phyloP scores from a whole-genome alignment of 352 stramenopile genomes.

The Globisporangium uncinulatum region DNA sequence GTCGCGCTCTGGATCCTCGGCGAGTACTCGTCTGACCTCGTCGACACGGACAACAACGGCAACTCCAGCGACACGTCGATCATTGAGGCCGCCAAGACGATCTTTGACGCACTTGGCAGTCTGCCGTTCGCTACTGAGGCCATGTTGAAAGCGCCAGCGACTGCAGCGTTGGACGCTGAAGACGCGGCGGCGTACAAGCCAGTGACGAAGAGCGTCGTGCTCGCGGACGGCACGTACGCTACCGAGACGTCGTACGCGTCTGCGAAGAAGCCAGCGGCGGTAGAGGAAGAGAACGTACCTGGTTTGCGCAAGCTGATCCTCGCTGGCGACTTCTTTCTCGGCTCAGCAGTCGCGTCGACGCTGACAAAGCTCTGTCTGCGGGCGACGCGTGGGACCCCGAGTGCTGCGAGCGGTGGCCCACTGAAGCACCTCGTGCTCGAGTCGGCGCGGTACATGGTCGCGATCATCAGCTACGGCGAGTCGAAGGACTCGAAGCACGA shows the following conservation, averaged over 20 bases:
- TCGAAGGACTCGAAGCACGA: conserved; percentile 76
- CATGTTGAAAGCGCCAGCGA: conserved; percentile 36
- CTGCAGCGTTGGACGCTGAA: conserved; percentile 10
- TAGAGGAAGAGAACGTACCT: conserved; percentile 63
- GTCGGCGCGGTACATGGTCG: conserved; percentile 67
- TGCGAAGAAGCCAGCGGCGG: conserved; percentile 26
- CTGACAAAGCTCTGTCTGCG: conserved; percentile 97
- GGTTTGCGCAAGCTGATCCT: conserved; percentile 88
- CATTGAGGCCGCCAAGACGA: conserved; percentile 68
- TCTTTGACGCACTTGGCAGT: conserved; percentile 85
- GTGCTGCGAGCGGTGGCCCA: conserved; percentile 31
- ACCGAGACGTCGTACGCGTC: conserved; percentile 93
- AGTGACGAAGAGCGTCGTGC: conserved; percentile 97
- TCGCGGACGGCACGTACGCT: conserved; percentile 99
- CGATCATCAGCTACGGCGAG: conserved; percentile 65
- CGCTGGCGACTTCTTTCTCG: conserved; percentile 96
- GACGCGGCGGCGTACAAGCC: conserved; percentile 67
- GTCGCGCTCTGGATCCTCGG: conserved; percentile 97
- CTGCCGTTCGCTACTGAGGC: conserved; percentile 63
- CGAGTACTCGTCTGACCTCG: conserved; percentile 82
- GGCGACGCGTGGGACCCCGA: conserved; percentile 52
- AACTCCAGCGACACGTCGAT: conserved; percentile 68
- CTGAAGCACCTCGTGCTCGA: conserved; percentile 74
- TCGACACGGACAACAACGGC: conserved; percentile 16
- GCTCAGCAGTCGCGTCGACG: conserved; percentile 86